Percentiles rank a stretch among this genome's conserved stretches.
Conservation (phyloP, 208 protist species). For the Trichomonas tenax region DNA sequence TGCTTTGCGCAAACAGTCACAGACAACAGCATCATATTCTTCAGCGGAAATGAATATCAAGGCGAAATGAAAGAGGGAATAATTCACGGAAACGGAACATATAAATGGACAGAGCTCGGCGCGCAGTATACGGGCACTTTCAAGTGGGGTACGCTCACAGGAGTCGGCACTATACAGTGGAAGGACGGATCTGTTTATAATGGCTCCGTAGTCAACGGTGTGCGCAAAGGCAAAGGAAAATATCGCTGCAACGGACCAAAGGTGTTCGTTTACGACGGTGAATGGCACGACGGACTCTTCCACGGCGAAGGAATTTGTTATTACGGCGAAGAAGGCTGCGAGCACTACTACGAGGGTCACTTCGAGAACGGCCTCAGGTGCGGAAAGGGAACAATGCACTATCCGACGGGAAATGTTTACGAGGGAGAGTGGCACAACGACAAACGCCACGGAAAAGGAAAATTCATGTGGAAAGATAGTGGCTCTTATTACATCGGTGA, state of each 20-base stretch:
- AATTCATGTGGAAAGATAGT: slow-evolving; percentile 9
- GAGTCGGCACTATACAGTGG: not conserved
- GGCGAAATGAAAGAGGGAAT: slow-evolving; percentile 18
- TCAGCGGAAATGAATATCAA: slow-evolving; percentile 20
- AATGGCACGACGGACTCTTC: not conserved
- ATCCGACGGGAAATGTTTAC: slow-evolving; percentile 40
- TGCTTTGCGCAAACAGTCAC: not conserved
- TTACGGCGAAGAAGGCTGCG: not conserved
- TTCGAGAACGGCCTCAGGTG: slow-evolving; percentile 27
- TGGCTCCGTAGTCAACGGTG: not conserved
- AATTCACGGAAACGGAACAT: not conserved
- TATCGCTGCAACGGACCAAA: not conserved
- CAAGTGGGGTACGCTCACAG: not conserved
- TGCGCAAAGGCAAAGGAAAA: not conserved
- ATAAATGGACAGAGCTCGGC: not conserved
- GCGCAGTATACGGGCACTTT: slow-evolving; percentile 19
- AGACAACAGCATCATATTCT: not conserved
- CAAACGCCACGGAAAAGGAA: slow-evolving; percentile 30
- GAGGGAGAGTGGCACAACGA: slow-evolving; percentile 32
- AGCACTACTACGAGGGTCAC: slow-evolving; percentile 34
- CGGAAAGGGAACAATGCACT: slow-evolving; percentile 36
- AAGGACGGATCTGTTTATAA: slow-evolving; percentile 21
- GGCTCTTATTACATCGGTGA: slow-evolving; percentile 18
- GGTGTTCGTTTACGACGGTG: slow-evolving; percentile 13
- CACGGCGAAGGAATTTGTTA: slow-evolving; percentile 22